Evolutionary conservation across 441 rosid genomes (phyloP), one percentile per base, ranked within the genome.

Genomic region (Geranium incanum): DNA sequence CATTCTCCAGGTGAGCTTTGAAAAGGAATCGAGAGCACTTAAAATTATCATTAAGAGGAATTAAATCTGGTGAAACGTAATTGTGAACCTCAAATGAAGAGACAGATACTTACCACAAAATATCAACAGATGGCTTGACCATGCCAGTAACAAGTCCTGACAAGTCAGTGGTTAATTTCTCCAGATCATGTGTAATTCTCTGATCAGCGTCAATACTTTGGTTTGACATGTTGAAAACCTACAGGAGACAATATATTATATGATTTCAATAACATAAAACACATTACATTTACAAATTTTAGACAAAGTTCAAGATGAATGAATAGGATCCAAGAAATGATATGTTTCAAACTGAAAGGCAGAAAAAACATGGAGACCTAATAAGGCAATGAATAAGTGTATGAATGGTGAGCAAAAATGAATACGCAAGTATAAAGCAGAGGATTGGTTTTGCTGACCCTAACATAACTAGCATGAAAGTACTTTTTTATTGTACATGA

Each of bases 1-100:
- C 99, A 96, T 96, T 85, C 98, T 92, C 99, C 99, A 96, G 66
- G 99, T 93, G 78, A 96, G 93, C 99, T 98, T 96, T 70, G 74
- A 67, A 77, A 75, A 76, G 67, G 70, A 73, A 80, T 38, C 70
- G 70, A 69, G 52, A 28, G 13, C 18, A 64, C 21, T 73, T 69
- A 70, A 60, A 64, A 72, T 74, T 55, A 78, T 60, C 69, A 60
- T 71, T 36, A 43, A 68, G 67, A 33, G 70, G 63, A 81, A 41
- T 60, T 13, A 64, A 64, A 64, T 64, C 39, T 4, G 12, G 67
- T 33, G 37, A 64, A 28, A 64, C 67, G 7, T 28, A 38, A 12
- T n/a, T 64, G 15, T 6, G 38, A 8, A 64, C 67, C 67, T 68
- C 33, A 74, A 67, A 55, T 21, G 36, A 63, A 68, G 38, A 65